Evolutionary conservation across 2,329 filamentous ascomycete genomes (phyloP), one percentile per base, ranked within the genome.

Genomic region (Coleophoma crateriformis): DNA sequence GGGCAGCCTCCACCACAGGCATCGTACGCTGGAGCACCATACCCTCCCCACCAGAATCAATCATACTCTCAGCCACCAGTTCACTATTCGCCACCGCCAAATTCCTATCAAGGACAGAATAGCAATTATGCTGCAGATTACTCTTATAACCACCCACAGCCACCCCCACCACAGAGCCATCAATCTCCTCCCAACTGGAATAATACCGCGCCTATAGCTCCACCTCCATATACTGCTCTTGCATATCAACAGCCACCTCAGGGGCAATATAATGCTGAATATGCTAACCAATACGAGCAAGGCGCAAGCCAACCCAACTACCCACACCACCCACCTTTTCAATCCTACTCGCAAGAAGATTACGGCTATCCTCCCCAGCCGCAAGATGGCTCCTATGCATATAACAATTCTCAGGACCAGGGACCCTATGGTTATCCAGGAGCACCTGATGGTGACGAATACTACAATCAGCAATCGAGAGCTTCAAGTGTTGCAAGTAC

Each of bases 11-110:
- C 45, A 17, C 15, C 33, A 8, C 45, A 17, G 47, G 42, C 44
- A 37, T 56, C 57, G 40, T 58, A 58, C 50, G 51, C 47, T 38
- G 38, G 45, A 35, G 53, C 55, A 49, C 38, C 41, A 38, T 56
- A 57, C 32, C 57, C 57, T 43, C 44, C 52, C 44, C 43, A 50
- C 40, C 33, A 52, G 5, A 45, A 55, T 22, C 53, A 54, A 34
- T 53, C 54, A 37, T 55, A 59, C 33, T 37, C 50, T 47, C 52
- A 53, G n/a, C 47, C 51, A 7, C 14, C 35, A 7, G 35, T 13
- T 17, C 35, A 11, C 27, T 50, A 50, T 32, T 42, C 42, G n/a
- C 35, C 45, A n/a, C 17, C 22, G 13, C 43, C 15, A 12, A 5
- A 3, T 11, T 37, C 44, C 7, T 47, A 50, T 27, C 48, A 33